These are phyloP conservation scores for Sporothrix sp. DNA, from an alignment of 2,329 filamentous ascomycete genomes.

Conservation along the genomic window DNA sequence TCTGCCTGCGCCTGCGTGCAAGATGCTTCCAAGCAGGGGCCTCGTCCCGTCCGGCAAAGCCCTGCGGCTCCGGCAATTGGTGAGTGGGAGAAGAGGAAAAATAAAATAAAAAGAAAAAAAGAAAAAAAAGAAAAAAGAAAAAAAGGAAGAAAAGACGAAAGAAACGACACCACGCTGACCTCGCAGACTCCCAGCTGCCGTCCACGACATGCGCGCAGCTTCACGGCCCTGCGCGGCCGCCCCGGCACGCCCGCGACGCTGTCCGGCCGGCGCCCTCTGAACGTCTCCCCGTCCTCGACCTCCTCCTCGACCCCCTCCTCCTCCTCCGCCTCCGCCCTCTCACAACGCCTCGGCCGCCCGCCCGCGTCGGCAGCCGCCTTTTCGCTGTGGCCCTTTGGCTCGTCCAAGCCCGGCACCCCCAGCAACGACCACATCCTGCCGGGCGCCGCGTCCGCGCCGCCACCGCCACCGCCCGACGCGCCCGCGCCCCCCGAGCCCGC, in stretches of 20 bases:
- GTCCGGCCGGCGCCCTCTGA: constrained; percentile 11
- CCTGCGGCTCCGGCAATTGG: constrained; percentile 31
- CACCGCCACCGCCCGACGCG: background rate
- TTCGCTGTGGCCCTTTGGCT: constrained; percentile 16
- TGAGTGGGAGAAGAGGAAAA: too few species aligned
- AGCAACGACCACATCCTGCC: constrained; percentile 3
- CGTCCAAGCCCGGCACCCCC: background rate
- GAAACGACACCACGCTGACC: background rate
- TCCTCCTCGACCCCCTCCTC: background rate
- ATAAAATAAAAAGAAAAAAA: too few species aligned
- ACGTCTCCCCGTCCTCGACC: constrained; percentile 1
- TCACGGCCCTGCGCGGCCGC: constrained; percentile 23
- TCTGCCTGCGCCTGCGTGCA: too few species aligned
- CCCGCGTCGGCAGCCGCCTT: constrained; percentile 15
- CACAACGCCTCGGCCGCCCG: background rate
- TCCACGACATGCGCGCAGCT: constrained; percentile 14
- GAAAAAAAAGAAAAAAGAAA: too few species aligned
- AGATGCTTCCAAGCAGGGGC: constrained; percentile 47
- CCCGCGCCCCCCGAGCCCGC: background rate
- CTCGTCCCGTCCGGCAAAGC: constrained; percentile 37
- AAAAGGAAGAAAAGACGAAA: too few species aligned
- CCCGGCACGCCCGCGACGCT: constrained; percentile 10
- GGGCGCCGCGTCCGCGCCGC: background rate
- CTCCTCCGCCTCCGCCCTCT: background rate
- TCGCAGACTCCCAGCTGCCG: background rate